These are phyloP conservation scores for Murraya paniculata DNA, from an alignment of 345 rosid species.

Conservation along the genomic window DNA sequence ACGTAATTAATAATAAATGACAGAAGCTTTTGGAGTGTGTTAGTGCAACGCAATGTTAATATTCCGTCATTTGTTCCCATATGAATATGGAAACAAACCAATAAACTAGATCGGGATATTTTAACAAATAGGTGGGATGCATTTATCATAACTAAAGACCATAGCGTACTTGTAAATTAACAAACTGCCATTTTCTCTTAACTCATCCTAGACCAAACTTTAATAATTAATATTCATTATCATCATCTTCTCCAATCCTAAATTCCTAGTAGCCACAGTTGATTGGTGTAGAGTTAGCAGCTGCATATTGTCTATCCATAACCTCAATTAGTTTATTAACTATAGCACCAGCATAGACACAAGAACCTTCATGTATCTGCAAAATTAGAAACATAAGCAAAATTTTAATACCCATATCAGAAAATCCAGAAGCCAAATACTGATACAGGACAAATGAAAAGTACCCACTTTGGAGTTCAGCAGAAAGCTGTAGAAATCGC, in stretches of 20 bases:
- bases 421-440: background rate
- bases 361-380: constrained; percentile 42
- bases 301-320: constrained; percentile 58
- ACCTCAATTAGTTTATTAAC: constrained; percentile 77
- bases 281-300: constrained; percentile 23
- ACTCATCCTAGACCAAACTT: too few species aligned
- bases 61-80: too few species aligned
- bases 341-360: constrained; percentile 57
- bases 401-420: background rate
- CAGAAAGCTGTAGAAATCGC: constrained; percentile 73
- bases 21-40: too few species aligned
- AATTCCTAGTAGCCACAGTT: constrained; percentile 18
- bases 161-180: too few species aligned
- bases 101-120: too few species aligned
- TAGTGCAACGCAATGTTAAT: too few species aligned
- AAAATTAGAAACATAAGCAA: background rate
- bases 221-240: too few species aligned
- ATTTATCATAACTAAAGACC: too few species aligned
- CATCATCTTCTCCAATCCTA: background rate
- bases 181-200: too few species aligned
- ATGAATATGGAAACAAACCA: too few species aligned
- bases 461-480: constrained; percentile 72
- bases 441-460: background rate
- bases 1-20: too few species aligned
- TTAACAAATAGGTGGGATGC: too few species aligned